Base-by-base conservation (phyloP, 441 rosid species). In the Sinapis alba region DNA sequence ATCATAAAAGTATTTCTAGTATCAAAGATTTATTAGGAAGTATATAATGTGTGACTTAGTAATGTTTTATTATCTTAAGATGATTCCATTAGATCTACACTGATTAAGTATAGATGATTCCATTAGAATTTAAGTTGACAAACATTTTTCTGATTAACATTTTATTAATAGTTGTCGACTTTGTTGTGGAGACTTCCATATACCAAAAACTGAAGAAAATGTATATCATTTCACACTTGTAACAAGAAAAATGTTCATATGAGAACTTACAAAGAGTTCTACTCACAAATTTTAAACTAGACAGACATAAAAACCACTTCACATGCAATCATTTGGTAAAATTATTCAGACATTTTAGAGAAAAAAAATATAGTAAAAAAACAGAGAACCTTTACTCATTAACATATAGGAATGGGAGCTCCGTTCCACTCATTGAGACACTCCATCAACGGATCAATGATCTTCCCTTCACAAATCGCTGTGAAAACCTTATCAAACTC, bases 351-450 rank as follows among this genome's bases (percentile, higher is more conserved):
- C 60, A 27, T 34, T n/a, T 18, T 24, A 4, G 10, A 36, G 38
- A 16, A 12, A 10, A 36, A 16, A 58, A 24, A n/a, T 11, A 2
- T 21, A 12, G 73, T 26, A 69, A 62, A 74, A 59, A 65, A 78
- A 68, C 47, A 63, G 61, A 54, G 61, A 34, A 69, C 19, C 45
- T 54, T 32, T 19, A 57, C 21, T 34, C 41, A 34, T 65, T 79
- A 73, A 73, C 90, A 86, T 43, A 90, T 78, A 0, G 93, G 78
- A 84, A 89, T 12, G 57, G 89, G 96, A 51, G 87, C 85, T 21
- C 96, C 96, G 71, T 88, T 86, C 96, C 96, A 90, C 28, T 80
- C 86, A 19, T 27, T 61, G 50, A 90, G 89, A 59, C 96, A 90
- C 3, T 88, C 91, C 76, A 90, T 64, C 91, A 90, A 74, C 27